Base-by-base conservation (phyloP, 1,139 yeast genomes). In the Taphrina sp. region DNA sequence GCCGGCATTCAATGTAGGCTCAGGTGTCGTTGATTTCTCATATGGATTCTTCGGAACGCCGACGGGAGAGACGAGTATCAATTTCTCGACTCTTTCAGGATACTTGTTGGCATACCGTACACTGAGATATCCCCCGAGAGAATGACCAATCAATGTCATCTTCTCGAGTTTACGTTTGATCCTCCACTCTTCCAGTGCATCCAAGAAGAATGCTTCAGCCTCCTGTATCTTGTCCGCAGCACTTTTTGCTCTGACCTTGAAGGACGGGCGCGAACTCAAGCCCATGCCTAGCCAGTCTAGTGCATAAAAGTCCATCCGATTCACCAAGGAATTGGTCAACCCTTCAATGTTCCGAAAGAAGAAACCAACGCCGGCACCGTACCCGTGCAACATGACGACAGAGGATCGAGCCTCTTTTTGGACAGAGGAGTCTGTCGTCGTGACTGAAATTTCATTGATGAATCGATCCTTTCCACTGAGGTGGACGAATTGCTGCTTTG, bases 211-310 rank as follows among this genome's bases (percentile, higher is more conserved):
- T 61, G 79, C 76, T 66, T 88, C 95, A 12, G 83, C 80, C 61
- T 76, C 75, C 56, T 68, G 58, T 19, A 70, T 66, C 24, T 67
- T 70, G 17, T 64, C 73, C 22, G 64, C 57, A 22, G 56, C 62
- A 52, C 65, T 66, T 42, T 65, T 67, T 12, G 75, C 61, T 45
- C 60, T 52, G 57, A 72, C 60, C n/a, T 59, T 62, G 55, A 78
- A 70, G 42, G 71, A 72, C 0, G 89, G 87, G 56, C 85, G 76
- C 1, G 88, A 79, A 3, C 92, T 83, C 19, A 85, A 72, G 2
- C 96, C 96, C 72, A 87, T 86, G 5, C 95, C 94, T 12, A 89
- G 77, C 66, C 88, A 76, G 66, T 92, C 98, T 29, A 92, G 70
- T 24, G 90, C 85, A 14, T 47, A 53, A 24, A 44, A 42, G 67